Conservation (phyloP, 2,329 filamentous ascomycete species). For the Fusarium heterosporum region DNA sequence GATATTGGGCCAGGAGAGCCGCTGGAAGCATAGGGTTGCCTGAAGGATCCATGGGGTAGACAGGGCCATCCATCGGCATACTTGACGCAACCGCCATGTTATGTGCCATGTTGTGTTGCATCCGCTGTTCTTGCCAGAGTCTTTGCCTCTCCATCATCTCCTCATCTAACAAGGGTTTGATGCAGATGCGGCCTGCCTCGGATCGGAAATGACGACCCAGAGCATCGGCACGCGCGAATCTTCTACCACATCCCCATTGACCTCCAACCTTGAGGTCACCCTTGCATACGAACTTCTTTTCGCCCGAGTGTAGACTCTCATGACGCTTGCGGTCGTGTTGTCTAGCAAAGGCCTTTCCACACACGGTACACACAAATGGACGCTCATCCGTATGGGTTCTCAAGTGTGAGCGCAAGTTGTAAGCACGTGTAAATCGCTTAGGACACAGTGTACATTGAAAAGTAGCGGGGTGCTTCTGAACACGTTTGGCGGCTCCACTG, state of each 20-base stretch:
- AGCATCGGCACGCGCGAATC: slow-evolving; percentile 95
- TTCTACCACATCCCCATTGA: slow-evolving; percentile 91
- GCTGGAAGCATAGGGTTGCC: slow-evolving; percentile 80
- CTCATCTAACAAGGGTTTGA: slow-evolving; percentile 96
- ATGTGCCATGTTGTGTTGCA: slow-evolving; percentile 73
- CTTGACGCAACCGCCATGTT: slow-evolving; percentile 65
- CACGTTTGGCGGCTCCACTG: slow-evolving; percentile 76
- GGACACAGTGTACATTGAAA: slow-evolving; percentile 95
- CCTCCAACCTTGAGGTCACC: slow-evolving; percentile 86
- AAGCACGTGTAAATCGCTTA: slow-evolving; percentile 95
- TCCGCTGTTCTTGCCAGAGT: slow-evolving; percentile 77
- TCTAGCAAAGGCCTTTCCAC: slow-evolving; percentile 95
- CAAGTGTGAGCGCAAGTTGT: slow-evolving; percentile 94
- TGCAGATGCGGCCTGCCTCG: slow-evolving; percentile 94
- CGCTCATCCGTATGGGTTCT: slow-evolving; percentile 97
- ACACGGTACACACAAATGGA: slow-evolving; percentile 96
- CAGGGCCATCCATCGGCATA: slow-evolving; percentile 69
- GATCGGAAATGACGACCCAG: slow-evolving; percentile 94
- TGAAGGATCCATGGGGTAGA: slow-evolving; percentile 66
- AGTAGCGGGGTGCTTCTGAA: slow-evolving; percentile 96
- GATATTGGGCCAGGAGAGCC: slow-evolving; percentile 90
- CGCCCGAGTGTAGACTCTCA: slow-evolving; percentile 93
- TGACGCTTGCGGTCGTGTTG: slow-evolving; percentile 98
- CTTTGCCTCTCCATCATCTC: slow-evolving; percentile 87
- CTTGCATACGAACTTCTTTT: slow-evolving; percentile 98